These are phyloP conservation scores for Candida tallmaniae DNA, from an alignment of 805 yeast species.

Conservation along the genomic window DNA sequence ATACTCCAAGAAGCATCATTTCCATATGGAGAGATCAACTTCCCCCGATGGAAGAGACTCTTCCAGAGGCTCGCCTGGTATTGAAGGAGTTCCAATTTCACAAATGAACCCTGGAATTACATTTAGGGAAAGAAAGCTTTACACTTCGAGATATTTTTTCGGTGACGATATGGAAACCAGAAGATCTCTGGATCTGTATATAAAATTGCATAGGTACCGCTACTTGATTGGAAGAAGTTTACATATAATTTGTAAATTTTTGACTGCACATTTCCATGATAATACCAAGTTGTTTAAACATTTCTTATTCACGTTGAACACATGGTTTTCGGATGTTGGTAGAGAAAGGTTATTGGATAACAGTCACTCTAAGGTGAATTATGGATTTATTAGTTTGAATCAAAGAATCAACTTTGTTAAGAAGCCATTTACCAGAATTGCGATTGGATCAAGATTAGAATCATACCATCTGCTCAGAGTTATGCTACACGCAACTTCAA, in stretches of 20 bases:
- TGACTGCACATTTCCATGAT: conserved; percentile 51
- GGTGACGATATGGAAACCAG: conserved; percentile 49
- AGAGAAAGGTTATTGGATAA: conserved; percentile 58
- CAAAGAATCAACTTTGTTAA: conserved; percentile 61
- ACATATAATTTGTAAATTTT: conserved; percentile 49
- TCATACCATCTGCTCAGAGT: conserved; percentile 73
- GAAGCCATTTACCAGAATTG: conserved; percentile 72
- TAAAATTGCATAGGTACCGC: conserved; percentile 56
- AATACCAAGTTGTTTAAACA: conserved; percentile 60
- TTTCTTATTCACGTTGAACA: conserved; percentile 57
- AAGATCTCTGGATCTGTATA: conserved; percentile 25
- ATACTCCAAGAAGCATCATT: conserved; percentile 6
- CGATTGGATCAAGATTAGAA: conserved; percentile 70
- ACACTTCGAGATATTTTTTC: conserved; percentile 62
- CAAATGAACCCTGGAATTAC: conserved; percentile 52
- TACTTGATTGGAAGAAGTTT: conserved; percentile 57
- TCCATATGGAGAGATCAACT: conserved; percentile 11
- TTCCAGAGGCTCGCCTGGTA: conserved; percentile 42
- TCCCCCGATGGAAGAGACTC: conserved; percentile 23
- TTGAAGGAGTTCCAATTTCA: conserved; percentile 41
- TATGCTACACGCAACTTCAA: conserved; percentile 63
- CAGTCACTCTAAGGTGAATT: conserved; percentile 53
- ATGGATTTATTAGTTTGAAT: conserved; percentile 50
- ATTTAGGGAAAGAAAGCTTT: conserved; percentile 56
- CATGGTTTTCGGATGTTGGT: conserved; percentile 82